Evolutionary conservation across 345 rosid genomes (phyloP), one percentile per base, ranked within the genome.

Genomic region (Dipteronia sinensis): DNA sequence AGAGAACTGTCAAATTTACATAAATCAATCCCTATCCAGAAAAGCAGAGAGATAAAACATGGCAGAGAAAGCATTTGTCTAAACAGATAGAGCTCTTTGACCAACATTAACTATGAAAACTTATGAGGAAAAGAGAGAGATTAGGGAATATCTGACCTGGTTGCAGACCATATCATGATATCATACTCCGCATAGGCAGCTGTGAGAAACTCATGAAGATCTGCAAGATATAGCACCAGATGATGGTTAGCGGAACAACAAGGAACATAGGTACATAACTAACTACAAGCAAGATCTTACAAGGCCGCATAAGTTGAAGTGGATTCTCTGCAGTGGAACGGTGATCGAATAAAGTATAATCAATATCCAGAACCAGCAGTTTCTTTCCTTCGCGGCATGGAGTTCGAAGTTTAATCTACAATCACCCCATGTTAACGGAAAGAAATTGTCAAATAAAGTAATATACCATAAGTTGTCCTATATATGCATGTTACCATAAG

Each of bases 81-180:
- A 25, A 51, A 16, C 46, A 62, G 44, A 47, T 63, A 27, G 20
- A 46, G 55, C 25, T 23, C 58, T 23, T 73, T 58, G 13, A 63
- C 34, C 13, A 9, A 17, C 59, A 65, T 47, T 38, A 65, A 23
- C 49, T 73, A 53, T 22, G 31, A 20, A 40, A 61, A 76, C 62
- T 20, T 27, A 44, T 47, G 46, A 42, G 31, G 69, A 70, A n/a
- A 49, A 34, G 38, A 34, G 38, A 47, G 27, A 34, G 71, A 38
- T 68, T 3, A 1, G 20, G 16, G 34, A 59, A 6, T 73, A 73
- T 61, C 72, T 68, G 34, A 93, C 99, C 97, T 91, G 78, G 98
- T 96, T 71, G 99, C 97, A 64, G 99, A 93, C 98, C 99, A 96
- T 77, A 93, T 96, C 85, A 93, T 93, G 76, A 96, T 92, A 87